Evolutionary conservation across 352 stramenopile genomes (phyloP).

Genomic region (Pythium chondricola): DNA sequence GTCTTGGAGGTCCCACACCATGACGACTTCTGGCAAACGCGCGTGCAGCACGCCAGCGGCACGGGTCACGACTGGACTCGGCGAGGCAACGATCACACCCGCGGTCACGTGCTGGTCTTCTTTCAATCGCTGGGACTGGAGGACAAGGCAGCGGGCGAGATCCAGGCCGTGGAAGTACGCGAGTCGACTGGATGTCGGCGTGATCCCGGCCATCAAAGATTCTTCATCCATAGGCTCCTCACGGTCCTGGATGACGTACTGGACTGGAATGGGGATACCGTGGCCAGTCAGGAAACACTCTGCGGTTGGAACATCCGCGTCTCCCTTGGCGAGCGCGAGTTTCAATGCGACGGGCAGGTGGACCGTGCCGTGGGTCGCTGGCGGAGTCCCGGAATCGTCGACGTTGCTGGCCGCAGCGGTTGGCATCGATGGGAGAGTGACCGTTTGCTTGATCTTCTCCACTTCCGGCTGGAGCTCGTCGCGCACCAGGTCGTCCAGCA

Average conservation of each 20-base stretch:
- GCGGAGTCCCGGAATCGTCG: too few relatives aligned
- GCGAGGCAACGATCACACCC: conserved; percentile 37
- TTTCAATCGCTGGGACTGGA: conserved; percentile 26
- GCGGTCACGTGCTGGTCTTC: conserved; percentile 29
- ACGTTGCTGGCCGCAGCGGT: background rate
- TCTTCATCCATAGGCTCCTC: conserved; percentile 16
- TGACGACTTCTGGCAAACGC: conserved; percentile 31
- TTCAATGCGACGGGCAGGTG: conserved; percentile 35
- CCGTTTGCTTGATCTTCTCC: conserved; percentile 28
- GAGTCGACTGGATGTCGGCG: conserved; percentile 1
- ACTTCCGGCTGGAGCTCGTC: conserved; percentile 28
- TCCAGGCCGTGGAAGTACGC: conserved; percentile 46
- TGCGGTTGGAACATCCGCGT: conserved; percentile 18
- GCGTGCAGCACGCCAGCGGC: conserved; percentile 34
- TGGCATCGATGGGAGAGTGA: conserved; percentile 10
- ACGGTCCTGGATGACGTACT: conserved; percentile 21
- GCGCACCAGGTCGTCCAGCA: conserved; percentile 36
- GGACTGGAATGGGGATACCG: conserved; percentile 26
- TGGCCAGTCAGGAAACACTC: conserved; percentile 36
- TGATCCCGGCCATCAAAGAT: conserved; percentile 6
- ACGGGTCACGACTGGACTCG: conserved; percentile 26
- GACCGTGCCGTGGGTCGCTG: background rate
- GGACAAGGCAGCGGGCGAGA: conserved; percentile 38
- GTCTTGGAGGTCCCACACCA: conserved; percentile 37
- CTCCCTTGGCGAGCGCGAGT: conserved; percentile 11